Evolutionary conservation across 2,329 filamentous ascomycete species (phyloP).

Genomic region (Aspergillus proliferans): DNA sequence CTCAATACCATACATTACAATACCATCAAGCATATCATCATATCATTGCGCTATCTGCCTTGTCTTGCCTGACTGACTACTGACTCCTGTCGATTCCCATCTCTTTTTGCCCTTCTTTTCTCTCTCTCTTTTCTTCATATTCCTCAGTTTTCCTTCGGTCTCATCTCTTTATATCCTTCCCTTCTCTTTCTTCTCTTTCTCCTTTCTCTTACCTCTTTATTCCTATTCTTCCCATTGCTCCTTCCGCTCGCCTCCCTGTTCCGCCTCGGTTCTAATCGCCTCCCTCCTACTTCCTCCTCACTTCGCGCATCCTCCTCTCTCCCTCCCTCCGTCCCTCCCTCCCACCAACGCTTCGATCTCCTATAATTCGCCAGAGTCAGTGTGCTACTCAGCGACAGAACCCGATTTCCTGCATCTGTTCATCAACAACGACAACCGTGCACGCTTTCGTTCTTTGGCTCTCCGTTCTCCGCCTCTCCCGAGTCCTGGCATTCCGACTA

Average conservation of each 20-base stretch:
- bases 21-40: too few relatives aligned
- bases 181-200: conserved; percentile 11
- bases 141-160: not conserved
- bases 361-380: not conserved
- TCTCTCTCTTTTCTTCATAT: not conserved
- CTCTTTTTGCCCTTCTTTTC: too few relatives aligned
- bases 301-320: not conserved
- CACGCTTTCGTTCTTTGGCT: not conserved
- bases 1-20: too few relatives aligned
- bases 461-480: not conserved
- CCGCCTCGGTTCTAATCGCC: conserved; percentile 1
- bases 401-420: not conserved
- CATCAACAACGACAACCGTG: too few relatives aligned
- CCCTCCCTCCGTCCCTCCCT: not conserved
- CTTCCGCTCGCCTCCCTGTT: conserved; percentile 13
- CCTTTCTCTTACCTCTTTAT: conserved; percentile 8
- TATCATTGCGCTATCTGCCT: not conserved
- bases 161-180: conserved; percentile 1
- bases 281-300: conserved; percentile 1
- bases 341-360: not conserved
- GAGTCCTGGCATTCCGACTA: not conserved
- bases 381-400: not conserved
- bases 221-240: conserved; percentile 7
- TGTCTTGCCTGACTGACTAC: not conserved
- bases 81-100: not conserved